Base-by-base conservation (phyloP, 2,329 filamentous ascomycete genomes). In the Keithomyces neogunnii region DNA sequence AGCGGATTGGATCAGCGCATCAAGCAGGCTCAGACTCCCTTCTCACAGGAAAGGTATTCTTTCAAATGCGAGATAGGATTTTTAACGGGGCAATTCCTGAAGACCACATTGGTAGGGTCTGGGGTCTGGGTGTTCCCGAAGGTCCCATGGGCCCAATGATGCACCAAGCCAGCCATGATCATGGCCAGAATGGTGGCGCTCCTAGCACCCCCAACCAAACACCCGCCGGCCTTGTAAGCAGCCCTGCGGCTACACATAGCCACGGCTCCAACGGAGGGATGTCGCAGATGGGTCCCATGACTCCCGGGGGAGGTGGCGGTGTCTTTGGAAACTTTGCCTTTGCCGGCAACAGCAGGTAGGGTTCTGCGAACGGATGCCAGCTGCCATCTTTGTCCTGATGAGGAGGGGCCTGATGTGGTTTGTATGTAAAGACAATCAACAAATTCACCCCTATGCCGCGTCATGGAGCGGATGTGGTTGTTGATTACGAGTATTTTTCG, bases 11-110 rank as follows among this genome's bases (percentile, higher is more conserved):
- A 9, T 82, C 84, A 35, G 88, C 89, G 48, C 93, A 99, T 67
- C 91, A 95, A 65, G 93, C 91, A 39, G 93, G 92, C 31, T 95
- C 89, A 0, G 93, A 99, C 68, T 92, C 90, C 26, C 81, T 96
- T 60, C 80, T 99, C 32, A 99, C 93, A 0, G 93, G 93, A 47
- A 86, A 87, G 60, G 89, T 96, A 32, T 99, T 96, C 71, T 99
- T 95, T 80, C 87, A 90, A 62, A 86, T 97, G 76, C 83, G 85
- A 53, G 86, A 90, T 64, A 84, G 88, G 63, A 88, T 97, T 57
- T 97, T 95, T 70, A 85, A 86, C 60, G 86, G 88, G 55, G 78
- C 83, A 29, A 86, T 96, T 45, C 83, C 88, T 5, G 82, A 88
- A 32, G 87, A 95, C 59, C 89, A 95, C 58, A 74, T 88, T 5